Base-by-base conservation (phyloP, 1,284 basidiomycete species). In the Erythrobasidium hasegawianum region DNA sequence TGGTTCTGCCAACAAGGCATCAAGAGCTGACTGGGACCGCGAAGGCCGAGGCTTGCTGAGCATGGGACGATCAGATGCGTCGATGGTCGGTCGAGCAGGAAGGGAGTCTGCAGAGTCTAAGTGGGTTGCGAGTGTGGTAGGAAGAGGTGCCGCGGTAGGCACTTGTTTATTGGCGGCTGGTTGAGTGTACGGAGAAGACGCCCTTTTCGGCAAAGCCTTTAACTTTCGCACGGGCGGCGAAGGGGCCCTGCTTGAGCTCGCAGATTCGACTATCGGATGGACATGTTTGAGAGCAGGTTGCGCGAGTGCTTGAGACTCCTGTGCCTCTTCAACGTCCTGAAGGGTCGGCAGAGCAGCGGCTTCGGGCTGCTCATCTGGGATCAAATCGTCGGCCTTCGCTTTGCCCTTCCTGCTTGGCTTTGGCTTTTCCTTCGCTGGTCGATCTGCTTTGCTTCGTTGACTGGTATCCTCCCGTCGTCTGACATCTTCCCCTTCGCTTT, bases 21-120 rank as follows among this genome's bases (percentile, higher is more conserved):
- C 62, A 13, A 65, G 56, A 11, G 62, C 62, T 16, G 47, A 50
- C 52, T 65, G 62, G 5, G 54, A 40, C 18, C 56, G 49, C n/a
- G 27, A 52, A 5, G 33, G 33, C 5, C 11, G 33, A 33, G 11
- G 4, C 16, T n/a, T 47, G 22, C 43, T 18, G 7, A 14, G 7
- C 8, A 14, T 18, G 4, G 43, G 43, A 47, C 43, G 43, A 24
- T 16, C 43, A 24, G 43, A 47, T 7, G 43, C 22, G 22, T n/a
- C 7, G 14, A 47, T 16, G 14, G 16, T 4, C 39, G 41, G 13
- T 16, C 26, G 14, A 13, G 26, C 14, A 8, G 26, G 49, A 33
- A 41, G 41, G n/a, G n/a, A n/a, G n/a, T n/a, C n/a, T n/a, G n/a
- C n/a, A n/a, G n/a, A n/a, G n/a, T n/a, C n/a, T n/a, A n/a, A n/a